phyloP scores from a whole-genome alignment of 225 moss, liverwort and hornwort species.

The Marchantia paleacea region DNA sequence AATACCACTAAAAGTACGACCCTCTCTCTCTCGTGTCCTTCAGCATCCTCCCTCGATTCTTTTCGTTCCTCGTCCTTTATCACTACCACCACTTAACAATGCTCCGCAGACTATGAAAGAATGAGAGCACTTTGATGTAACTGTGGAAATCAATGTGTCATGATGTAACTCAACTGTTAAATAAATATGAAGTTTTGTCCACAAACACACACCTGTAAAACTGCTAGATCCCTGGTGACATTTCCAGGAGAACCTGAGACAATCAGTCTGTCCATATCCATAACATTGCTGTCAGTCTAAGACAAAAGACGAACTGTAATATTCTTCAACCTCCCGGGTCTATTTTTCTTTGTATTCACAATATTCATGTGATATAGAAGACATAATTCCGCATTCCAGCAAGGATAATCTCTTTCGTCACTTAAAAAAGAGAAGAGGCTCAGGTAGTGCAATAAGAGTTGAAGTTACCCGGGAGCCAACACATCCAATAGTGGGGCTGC shows the following conservation, averaged over 20 bases:
- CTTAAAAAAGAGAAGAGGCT: neutral
- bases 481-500: conserved; percentile 58
- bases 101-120: no score
- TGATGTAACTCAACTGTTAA: no score
- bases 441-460: neutral
- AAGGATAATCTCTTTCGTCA: no score
- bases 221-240: conserved; percentile 73
- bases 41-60: no score
- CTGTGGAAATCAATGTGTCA: no score
- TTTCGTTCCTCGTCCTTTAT: no score
- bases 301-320: neutral
- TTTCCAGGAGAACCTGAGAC: conserved; percentile 46
- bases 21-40: no score
- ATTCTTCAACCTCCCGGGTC: neutral
- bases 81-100: no score
- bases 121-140: no score
- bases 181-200: neutral
- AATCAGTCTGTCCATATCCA: conserved; percentile 38
- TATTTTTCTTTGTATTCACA: neutral
- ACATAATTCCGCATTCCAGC: no score
- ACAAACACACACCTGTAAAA: conserved; percentile 59
- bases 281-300: conserved; percentile 9
- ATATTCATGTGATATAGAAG: no score
- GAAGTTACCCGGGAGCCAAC: conserved; percentile 67
- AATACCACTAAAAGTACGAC: no score